A percentile compares a stretch with the other conserved stretches of the same genome.
Evolutionary conservation across 495 filamentous ascomycete genomes (phyloP).

Genomic region (Hypoxylon fragiforme): DNA sequence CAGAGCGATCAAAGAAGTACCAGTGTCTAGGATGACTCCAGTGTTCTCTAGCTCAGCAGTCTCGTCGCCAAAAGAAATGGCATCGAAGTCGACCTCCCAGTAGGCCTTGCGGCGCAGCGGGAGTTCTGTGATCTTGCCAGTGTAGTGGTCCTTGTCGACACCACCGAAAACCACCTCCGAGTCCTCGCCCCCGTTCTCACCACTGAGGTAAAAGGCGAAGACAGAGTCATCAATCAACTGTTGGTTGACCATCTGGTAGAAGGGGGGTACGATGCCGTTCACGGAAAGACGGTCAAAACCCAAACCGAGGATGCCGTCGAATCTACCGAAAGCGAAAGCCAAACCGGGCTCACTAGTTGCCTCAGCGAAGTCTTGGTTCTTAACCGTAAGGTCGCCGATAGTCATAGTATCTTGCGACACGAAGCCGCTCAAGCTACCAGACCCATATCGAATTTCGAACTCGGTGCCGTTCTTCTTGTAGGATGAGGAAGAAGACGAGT

Average conservation of each 20-base stretch:
- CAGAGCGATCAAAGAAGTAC: slow-evolving; percentile 96
- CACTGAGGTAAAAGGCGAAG: slow-evolving; percentile 94
- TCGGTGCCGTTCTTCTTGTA: slow-evolving; percentile 89
- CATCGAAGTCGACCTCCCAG: slow-evolving; percentile 97
- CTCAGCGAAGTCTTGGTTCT: slow-evolving; percentile 92
- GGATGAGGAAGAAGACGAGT: slow-evolving; percentile 85
- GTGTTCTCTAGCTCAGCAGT: slow-evolving; percentile 88
- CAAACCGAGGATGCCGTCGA: slow-evolving; percentile 96
- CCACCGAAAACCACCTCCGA: slow-evolving; percentile 94
- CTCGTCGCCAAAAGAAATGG: slow-evolving; percentile 82
- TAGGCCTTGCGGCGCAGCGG: slow-evolving; percentile 97
- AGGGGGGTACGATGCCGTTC: slow-evolving; percentile 90
- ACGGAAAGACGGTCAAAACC: slow-evolving; percentile 96
- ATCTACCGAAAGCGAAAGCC: slow-evolving; percentile 96
- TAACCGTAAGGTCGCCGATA: slow-evolving; percentile 87
- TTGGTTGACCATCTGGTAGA: slow-evolving; percentile 94
- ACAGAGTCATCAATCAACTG: slow-evolving; percentile 86
- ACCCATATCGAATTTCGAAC: slow-evolving; percentile 96
- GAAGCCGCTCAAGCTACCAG: slow-evolving; percentile 91
- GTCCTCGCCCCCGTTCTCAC: slow-evolving; percentile 67
- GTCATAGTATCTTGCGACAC: slow-evolving; percentile 82
- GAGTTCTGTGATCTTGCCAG: slow-evolving; percentile 87
- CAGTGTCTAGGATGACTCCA: slow-evolving; percentile 96
- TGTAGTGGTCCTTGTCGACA: slow-evolving; percentile 82
- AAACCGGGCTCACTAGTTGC: slow-evolving; percentile 92